Evolutionary conservation across 78 protist genomes (phyloP), one percentile per base, ranked within the genome.

Genomic region (Neovahlkampfia damariscottae): DNA sequence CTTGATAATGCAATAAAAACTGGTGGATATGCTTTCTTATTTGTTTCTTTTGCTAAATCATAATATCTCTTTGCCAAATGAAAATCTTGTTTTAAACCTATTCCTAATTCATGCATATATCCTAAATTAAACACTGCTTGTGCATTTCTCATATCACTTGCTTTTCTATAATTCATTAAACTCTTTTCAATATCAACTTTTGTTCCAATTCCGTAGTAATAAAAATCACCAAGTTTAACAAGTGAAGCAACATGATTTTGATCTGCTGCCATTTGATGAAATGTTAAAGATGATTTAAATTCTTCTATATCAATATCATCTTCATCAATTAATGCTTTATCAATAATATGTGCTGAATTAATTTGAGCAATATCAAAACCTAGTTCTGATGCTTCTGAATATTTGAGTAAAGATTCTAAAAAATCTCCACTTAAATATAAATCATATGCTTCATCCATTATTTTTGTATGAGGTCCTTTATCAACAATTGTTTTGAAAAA

Each of bases 61-160:
- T 91, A 91, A 72, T 85, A 86, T 41, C 96, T 40, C 27, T 91
- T 87, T 9, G 96, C 96, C 10, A 91, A 50, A 36, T 79, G 89
- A 10, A 84, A 70, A 74, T 91, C 94, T 2, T 72, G 72, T 28
- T 87, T 74, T 10, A 81, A 37, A 29, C 94, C 93, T 41, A 81
- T 38, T 9, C 91, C 94, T 74, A 68, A 76, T 69, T 90, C 83
- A 40, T 91, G 85, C 89, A 91, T 83, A 50, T 80, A 88, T 19
- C 93, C 93, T 1, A 91, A 78, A 72, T 91, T 87, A 71, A 83
- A 90, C 10, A 77, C 37, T 32, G 93, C 95, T 69, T 86, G 88
- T n/a, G 72, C 5, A 3, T 78, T 34, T 9, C 29, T n/a, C 67
- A 8, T 5, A 8, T 78, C 59, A 1, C 59, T 1, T 10, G 76